Percentiles rank a stretch among this genome's conserved stretches.
phyloP scores from a whole-genome alignment of 1,284 basidiomycete genomes.

The Heterobasidion occidentale region DNA sequence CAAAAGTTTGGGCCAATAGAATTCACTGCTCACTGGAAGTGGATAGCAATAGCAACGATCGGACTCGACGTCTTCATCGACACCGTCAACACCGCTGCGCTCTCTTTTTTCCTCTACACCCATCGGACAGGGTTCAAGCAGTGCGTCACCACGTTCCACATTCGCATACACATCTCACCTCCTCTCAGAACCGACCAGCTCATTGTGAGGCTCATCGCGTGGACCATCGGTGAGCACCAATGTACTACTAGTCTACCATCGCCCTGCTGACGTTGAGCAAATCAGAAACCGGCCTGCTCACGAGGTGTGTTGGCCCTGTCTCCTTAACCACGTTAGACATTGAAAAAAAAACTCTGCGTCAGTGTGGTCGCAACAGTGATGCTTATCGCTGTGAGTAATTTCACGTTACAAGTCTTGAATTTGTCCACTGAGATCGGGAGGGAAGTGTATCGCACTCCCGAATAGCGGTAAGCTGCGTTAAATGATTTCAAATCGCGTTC shows the following conservation, averaged over 20 bases:
- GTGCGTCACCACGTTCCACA: neutral
- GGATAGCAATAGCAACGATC: neutral
- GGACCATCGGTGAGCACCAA: neutral
- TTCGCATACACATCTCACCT: neutral
- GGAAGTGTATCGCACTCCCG: neutral
- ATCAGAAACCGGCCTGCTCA: neutral
- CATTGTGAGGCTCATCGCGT: neutral
- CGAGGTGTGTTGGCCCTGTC: neutral
- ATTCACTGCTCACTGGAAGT: neutral
- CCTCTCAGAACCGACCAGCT: neutral
- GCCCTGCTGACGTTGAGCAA: neutral
- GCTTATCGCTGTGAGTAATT: neutral
- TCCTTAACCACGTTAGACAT: neutral
- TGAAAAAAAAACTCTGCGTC: neutral
- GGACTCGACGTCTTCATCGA: neutral
- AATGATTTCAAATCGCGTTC: too few species aligned
- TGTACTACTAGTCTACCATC: neutral
- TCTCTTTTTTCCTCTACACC: neutral
- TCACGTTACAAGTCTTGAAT: neutral
- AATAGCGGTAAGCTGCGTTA: neutral
- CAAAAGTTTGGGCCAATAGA: neutral
- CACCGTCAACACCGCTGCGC: neutral
- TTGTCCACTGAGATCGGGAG: neutral
- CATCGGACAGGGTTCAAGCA: neutral
- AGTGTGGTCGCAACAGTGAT: neutral